Conservation (phyloP, 2,329 filamentous ascomycete species). For the Xylariaceae sp. region DNA sequence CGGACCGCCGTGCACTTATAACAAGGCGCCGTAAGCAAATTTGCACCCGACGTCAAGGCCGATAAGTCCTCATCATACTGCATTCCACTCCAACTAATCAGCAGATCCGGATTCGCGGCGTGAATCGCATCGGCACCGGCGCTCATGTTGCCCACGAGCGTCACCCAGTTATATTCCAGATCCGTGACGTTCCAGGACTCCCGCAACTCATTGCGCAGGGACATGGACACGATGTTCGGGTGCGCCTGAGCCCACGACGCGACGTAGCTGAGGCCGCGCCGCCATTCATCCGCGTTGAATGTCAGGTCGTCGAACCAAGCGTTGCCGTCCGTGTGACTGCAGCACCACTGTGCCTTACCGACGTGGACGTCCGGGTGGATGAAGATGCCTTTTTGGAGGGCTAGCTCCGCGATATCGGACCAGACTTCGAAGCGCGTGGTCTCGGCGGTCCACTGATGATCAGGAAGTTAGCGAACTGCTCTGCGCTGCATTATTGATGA, state of each 20-base stretch:
- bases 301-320: constrained; percentile 52
- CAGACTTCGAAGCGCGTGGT: constrained; percentile 44
- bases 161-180: constrained; percentile 41
- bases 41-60: constrained; percentile 35
- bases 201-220: constrained; percentile 38
- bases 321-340: constrained; percentile 45
- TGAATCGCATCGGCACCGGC: constrained; percentile 39
- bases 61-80: constrained; percentile 43
- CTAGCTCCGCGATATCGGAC: constrained; percentile 32
- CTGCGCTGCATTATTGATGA: no score
- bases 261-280: constrained; percentile 49
- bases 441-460: constrained; percentile 41
- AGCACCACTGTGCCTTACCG: constrained; percentile 40
- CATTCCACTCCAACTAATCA: constrained; percentile 46
- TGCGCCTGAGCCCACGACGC: constrained; percentile 37
- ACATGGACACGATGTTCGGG: constrained; percentile 35
- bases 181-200: constrained; percentile 30
- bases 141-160: constrained; percentile 40
- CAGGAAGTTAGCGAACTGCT: no score
- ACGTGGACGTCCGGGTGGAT: constrained; percentile 39
- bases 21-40: constrained; percentile 35
- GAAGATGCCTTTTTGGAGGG: constrained; percentile 30
- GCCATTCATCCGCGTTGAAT: constrained; percentile 51
- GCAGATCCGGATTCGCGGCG: constrained; percentile 37
- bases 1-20: constrained; percentile 38